phyloP scores from a whole-genome alignment of 768 basidiomycete genomes.

The Boletellus emodensis region DNA sequence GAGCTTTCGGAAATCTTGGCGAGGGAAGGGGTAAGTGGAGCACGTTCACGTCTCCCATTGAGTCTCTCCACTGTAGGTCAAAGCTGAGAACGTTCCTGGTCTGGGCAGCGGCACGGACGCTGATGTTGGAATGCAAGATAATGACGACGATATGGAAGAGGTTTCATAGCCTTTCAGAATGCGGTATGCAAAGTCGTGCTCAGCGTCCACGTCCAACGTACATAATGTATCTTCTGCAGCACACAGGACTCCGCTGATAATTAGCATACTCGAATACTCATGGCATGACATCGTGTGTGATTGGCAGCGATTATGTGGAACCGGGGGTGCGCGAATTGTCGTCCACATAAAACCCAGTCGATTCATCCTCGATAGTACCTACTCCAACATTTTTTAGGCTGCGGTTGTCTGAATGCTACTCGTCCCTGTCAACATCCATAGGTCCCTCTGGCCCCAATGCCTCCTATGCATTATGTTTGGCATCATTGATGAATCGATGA shows the following conservation, averaged over 20 bases:
- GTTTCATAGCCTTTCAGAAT: slow-evolving; percentile 42
- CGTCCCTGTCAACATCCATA: too few species aligned
- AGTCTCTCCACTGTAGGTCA: slow-evolving; percentile 31
- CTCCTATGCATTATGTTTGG: too few species aligned
- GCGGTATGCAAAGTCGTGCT: background rate
- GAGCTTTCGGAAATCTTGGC: slow-evolving; percentile 74
- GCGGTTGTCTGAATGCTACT: too few species aligned
- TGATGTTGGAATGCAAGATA: slow-evolving; percentile 37
- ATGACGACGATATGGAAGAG: slow-evolving; percentile 65
- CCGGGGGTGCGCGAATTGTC: too few species aligned
- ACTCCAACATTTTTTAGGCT: too few species aligned
- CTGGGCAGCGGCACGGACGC: slow-evolving; percentile 27
- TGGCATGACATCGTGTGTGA: too few species aligned
- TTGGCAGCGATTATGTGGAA: too few species aligned
- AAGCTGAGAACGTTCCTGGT: slow-evolving; percentile 44
- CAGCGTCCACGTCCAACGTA: background rate
- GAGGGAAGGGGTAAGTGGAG: slow-evolving; percentile 49
- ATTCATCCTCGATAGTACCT: too few species aligned
- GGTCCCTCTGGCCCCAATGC: too few species aligned
- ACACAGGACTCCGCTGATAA: background rate
- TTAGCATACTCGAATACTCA: too few species aligned
- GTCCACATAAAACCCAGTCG: too few species aligned
- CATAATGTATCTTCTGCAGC: background rate
- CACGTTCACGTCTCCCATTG: background rate
- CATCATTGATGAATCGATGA: too few species aligned